A percentile compares a stretch with the other conserved stretches of the same genome.
Conservation (phyloP, 345 rosid species). For the Euphorbia lathyris region DNA sequence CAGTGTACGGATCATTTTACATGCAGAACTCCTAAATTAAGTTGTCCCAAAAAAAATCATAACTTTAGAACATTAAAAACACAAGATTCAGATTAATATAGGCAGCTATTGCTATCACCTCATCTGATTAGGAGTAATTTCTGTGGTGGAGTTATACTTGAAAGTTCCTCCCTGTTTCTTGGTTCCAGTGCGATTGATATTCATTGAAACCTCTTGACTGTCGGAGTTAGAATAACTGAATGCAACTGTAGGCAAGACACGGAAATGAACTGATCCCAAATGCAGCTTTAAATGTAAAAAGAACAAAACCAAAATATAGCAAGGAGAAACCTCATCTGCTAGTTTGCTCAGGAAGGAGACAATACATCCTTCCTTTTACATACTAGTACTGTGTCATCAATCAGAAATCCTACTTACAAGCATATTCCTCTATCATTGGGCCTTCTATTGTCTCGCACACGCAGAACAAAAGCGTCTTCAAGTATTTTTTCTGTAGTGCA, state of each 20-base stretch:
- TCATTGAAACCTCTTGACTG: slow-evolving; percentile 80
- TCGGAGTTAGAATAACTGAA: slow-evolving; percentile 79
- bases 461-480: slow-evolving; percentile 85
- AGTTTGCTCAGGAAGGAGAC: not conserved
- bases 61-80: not conserved
- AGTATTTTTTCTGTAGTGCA: slow-evolving; percentile 86
- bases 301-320: not conserved
- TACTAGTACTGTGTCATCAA: not conserved
- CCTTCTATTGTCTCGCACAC: slow-evolving; percentile 76
- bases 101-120: slow-evolving; percentile 39
- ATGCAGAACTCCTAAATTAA: slow-evolving; percentile 78
- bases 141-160: slow-evolving; percentile 60
- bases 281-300: not conserved
- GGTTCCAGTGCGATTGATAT: slow-evolving; percentile 73
- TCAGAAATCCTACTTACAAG: slow-evolving; percentile 49
- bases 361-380: not conserved
- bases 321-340: not conserved
- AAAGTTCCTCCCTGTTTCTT: slow-evolving; percentile 70
- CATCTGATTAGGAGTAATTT: slow-evolving; percentile 90
- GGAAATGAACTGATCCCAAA: not conserved
- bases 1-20: slow-evolving; percentile 91
- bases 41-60: not conserved
- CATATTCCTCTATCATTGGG: slow-evolving; percentile 81
- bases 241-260: slow-evolving; percentile 62
- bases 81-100: not conserved